Percentiles rank a stretch among this genome's conserved stretches.
phyloP scores from a whole-genome alignment of 495 filamentous ascomycete species.

The Penicillium egyptiacum region DNA sequence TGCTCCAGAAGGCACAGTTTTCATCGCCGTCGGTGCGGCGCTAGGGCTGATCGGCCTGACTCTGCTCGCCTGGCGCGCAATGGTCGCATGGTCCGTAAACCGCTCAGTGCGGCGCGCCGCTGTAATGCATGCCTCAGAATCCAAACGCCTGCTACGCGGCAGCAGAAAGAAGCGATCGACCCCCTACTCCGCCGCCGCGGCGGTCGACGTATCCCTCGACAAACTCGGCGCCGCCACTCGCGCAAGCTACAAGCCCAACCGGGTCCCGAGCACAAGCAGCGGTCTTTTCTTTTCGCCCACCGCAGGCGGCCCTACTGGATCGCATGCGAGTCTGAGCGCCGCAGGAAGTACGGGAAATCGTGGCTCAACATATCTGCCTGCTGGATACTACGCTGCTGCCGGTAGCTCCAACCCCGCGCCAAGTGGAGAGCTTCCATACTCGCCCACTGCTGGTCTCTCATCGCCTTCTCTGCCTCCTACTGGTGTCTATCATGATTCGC shows the following conservation, averaged over 20 bases:
- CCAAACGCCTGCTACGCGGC: conserved; percentile 58
- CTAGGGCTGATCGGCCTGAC: conserved; percentile 78
- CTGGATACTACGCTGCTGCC: conserved; percentile 83
- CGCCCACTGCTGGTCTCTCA: conserved; percentile 24
- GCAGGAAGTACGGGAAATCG: conserved; percentile 43
- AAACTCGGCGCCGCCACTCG: conserved; percentile 46
- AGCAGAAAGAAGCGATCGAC: conserved; percentile 52
- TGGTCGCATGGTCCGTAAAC: conserved; percentile 90
- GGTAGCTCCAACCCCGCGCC: conserved; percentile 52
- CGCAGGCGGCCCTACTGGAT: conserved; percentile 53
- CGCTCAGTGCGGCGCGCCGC: conserved; percentile 81
- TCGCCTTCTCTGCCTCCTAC: conserved; percentile 41
- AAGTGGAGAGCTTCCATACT: conserved; percentile 19
- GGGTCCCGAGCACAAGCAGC: conserved; percentile 49
- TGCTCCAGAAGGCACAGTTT: conserved; percentile 90
- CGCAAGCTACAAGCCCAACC: conserved; percentile 41
- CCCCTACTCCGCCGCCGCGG: conserved; percentile 33
- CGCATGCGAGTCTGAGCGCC: conserved; percentile 21
- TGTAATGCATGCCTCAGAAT: conserved; percentile 66
- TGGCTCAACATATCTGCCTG: conserved; percentile 74
- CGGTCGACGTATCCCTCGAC: conserved; percentile 59
- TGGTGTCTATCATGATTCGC: conserved; percentile 31
- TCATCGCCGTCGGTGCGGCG: conserved; percentile 88
- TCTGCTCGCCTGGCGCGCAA: conserved; percentile 81
- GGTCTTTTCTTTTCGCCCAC: conserved; percentile 95